These are phyloP conservation scores for Omphalotus olearius DNA, from an alignment of 1,284 basidiomycete genomes.

Conservation along the genomic window DNA sequence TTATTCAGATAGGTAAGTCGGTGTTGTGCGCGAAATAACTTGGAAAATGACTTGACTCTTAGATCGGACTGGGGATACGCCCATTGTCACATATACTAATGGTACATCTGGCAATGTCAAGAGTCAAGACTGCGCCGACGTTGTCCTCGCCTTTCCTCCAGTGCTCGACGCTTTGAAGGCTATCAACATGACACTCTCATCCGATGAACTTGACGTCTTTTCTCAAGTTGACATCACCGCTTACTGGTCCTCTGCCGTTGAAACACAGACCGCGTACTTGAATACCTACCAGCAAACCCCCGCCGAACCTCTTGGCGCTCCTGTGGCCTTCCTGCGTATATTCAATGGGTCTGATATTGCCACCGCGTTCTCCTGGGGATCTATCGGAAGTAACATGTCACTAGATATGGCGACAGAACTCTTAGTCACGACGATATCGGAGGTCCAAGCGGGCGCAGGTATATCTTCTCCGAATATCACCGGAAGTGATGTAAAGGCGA, in stretches of 20 bases:
- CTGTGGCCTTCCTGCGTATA: conserved; percentile 2
- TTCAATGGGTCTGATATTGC: conserved; percentile 8
- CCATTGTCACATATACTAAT: conserved; percentile 5
- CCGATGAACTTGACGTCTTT: conserved; percentile 1
- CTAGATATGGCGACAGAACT: not conserved
- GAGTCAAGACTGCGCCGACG: conserved; percentile 6
- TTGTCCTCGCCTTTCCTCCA: conserved; percentile 12
- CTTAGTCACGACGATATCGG: not conserved
- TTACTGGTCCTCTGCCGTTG: conserved; percentile 10
- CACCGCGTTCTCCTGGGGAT: conserved; percentile 8
- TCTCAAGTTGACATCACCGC: conserved; percentile 10
- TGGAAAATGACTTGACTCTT: not conserved
- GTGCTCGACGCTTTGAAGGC: conserved; percentile 3
- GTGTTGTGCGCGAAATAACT: not conserved
- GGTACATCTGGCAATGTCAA: not conserved
- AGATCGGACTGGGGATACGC: conserved; percentile 7
- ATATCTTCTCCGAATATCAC: not conserved
- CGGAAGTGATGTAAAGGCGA: conserved; percentile 4
- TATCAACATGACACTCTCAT: not conserved
- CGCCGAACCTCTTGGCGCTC: not conserved
- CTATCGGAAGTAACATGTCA: not conserved
- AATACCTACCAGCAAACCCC: conserved; percentile 6
- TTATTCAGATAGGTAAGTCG: conserved; percentile 8
- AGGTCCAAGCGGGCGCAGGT: not conserved
- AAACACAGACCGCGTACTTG: conserved; percentile 1